These are phyloP conservation scores for Pinus tabuliformis DNA, from an alignment of 75 land plant genomes.

Conservation along the genomic window DNA sequence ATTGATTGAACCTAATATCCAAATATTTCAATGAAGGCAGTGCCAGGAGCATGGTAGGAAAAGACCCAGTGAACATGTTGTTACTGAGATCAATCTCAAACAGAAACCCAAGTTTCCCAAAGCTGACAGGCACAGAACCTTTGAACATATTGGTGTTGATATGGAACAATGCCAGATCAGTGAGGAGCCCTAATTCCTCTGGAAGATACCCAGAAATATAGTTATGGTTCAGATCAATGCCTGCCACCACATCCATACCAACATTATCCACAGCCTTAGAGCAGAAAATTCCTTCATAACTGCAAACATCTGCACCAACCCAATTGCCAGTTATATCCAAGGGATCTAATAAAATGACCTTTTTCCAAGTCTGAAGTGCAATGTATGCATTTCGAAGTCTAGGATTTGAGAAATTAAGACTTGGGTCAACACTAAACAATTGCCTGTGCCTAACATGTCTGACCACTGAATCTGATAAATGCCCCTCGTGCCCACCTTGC, in stretches of 20 bases:
- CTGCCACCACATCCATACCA: slow-evolving; percentile 26
- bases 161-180: slow-evolving; percentile 43
- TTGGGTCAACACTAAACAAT: background rate
- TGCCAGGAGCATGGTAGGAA: slow-evolving; percentile 50
- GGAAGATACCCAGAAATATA: slow-evolving; percentile 41
- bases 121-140: slow-evolving; percentile 34
- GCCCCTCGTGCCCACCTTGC: no score
- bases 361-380: slow-evolving; percentile 81
- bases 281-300: slow-evolving; percentile 49
- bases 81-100: slow-evolving; percentile 72
- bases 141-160: slow-evolving; percentile 49
- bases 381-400: slow-evolving; percentile 52
- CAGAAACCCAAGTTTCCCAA: slow-evolving; percentile 23
- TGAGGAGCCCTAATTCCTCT: slow-evolving; percentile 32
- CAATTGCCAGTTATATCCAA: slow-evolving; percentile 39
- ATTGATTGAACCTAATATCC: slow-evolving; percentile 59
- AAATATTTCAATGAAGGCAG: slow-evolving; percentile 42
- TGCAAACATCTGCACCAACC: slow-evolving; percentile 54
- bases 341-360: slow-evolving; percentile 50
- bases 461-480: no score
- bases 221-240: slow-evolving; percentile 47
- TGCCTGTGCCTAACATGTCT: no score
- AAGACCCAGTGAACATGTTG: slow-evolving; percentile 64
- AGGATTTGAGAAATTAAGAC: slow-evolving; percentile 37
- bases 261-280: slow-evolving; percentile 27